Base-by-base conservation (phyloP, 345 rosid species). In the Camelina sativa region DNA sequence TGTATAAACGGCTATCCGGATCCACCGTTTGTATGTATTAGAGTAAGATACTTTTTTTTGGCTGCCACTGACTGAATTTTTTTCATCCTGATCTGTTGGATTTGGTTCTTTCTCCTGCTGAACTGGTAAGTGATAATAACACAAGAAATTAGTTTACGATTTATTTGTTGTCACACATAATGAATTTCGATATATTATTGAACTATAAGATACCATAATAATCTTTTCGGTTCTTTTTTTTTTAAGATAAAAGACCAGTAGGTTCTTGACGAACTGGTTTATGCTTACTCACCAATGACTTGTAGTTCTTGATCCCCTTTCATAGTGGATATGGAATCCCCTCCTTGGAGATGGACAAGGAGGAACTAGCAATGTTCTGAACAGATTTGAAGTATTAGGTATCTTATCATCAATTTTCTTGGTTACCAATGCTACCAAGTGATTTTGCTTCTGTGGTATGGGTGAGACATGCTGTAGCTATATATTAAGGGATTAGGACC, bases 11-110 rank as follows among this genome's bases (percentile, higher is more conserved):
- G 62, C 54, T 13, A 85, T 48, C 44, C 74, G 55, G 16, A 84
- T 20, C 91, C 86, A 84, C 80, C 83, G 25, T 67, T 51, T 76
- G 67, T 65, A 79, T 8, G 32, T 68, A 55, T 41, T 67, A 3
- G 76, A 68, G 70, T 17, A n/a, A n/a, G n/a, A n/a, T n/a, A n/a
- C n/a, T n/a, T n/a, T 71, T 13, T 12, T 20, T 65, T 48, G 67
- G 63, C 72, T 69, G 74, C 25, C 48, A 67, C 37, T 62, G 56
- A 22, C 55, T 7, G 28, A 34, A 8, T 11, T 57, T 41, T 16
- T n/a, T 69, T 79, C 25, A 6, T 63, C 69, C 16, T 56, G 23
- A 56, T 17, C 67, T 23, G 63, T 20, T 69, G 51, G 41, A 30
- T 47, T 64, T 74, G 58, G 25, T 69, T 70, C 66, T 69, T 58